Conservation (phyloP, 345 rosid species). For the Camelina sativa region DNA sequence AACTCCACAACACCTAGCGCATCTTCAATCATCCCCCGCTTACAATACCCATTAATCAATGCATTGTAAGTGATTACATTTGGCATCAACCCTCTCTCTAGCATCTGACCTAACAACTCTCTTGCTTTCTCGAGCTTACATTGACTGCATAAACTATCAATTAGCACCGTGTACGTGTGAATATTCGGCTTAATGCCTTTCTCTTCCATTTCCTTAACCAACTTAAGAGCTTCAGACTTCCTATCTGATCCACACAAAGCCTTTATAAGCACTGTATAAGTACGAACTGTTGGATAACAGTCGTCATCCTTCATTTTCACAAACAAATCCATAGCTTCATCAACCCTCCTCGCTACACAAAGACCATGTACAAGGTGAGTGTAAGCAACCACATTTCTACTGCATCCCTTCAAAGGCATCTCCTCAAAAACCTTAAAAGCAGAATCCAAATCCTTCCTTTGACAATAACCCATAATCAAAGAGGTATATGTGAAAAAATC, state of each 20-base stretch:
- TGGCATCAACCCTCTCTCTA: constrained; percentile 66
- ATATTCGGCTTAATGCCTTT: constrained; percentile 74
- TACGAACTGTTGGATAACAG: constrained; percentile 72
- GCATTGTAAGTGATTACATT: constrained; percentile 83
- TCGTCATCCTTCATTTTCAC: constrained; percentile 64
- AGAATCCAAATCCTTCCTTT: constrained; percentile 67
- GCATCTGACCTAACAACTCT: constrained; percentile 56
- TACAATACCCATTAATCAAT: constrained; percentile 78
- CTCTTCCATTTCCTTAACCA: constrained; percentile 64
- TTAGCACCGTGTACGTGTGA: constrained; percentile 79
- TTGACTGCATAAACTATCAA: constrained; percentile 66
- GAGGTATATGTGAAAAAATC: constrained; percentile 79
- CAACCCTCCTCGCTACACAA: constrained; percentile 64
- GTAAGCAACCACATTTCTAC: constrained; percentile 77
- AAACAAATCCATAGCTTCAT: constrained; percentile 71
- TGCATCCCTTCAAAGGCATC: constrained; percentile 70
- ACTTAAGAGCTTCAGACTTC: constrained; percentile 60
- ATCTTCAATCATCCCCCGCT: constrained; percentile 63
- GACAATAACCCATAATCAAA: constrained; percentile 78
- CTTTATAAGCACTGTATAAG: constrained; percentile 74
- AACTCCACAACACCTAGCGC: constrained; percentile 67
- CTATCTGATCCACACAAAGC: constrained; percentile 60
- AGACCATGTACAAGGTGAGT: constrained; percentile 82
- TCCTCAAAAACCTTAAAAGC: constrained; percentile 59
- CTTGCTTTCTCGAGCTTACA: constrained; percentile 64